Evolutionary conservation across 2,329 filamentous ascomycete genomes (phyloP).

Genomic region (Furcasterigmium sp.): DNA sequence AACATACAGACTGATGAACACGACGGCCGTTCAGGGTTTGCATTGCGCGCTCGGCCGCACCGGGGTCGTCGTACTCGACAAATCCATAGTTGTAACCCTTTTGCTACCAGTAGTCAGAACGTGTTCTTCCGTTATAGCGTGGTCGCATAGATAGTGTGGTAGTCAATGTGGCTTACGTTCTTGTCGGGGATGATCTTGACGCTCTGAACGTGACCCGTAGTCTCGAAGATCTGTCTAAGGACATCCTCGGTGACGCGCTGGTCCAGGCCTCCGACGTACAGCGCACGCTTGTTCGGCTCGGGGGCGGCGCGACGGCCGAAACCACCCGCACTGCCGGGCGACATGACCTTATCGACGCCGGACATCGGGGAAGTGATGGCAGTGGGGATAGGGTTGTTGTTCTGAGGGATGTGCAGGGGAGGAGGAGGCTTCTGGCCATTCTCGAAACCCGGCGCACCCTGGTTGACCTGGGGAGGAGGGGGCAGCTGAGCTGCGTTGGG

Average conservation of each 20-base stretch:
- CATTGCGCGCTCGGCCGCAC: constrained; percentile 95
- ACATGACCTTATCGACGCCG: constrained; percentile 66
- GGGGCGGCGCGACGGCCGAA: constrained; percentile 87
- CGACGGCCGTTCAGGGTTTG: constrained; percentile 90
- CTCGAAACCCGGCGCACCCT: constrained; percentile 73
- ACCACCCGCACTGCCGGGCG: constrained; percentile 74
- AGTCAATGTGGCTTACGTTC: constrained; percentile 85
- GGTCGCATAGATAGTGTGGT: no score
- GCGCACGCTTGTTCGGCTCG: constrained; percentile 95
- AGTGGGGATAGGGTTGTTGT: constrained; percentile 91
- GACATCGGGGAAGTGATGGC: constrained; percentile 86
- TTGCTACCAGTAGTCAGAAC: no score
- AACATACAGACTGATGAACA: constrained; percentile 85
- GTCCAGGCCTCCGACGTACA: constrained; percentile 94
- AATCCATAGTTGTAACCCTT: constrained; percentile 99
- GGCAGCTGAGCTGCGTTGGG: constrained; percentile 61
- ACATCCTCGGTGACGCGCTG: constrained; percentile 95
- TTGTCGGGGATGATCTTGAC: constrained; percentile 99
- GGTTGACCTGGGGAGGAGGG: constrained; percentile 61
- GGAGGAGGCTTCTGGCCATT: constrained; percentile 74
- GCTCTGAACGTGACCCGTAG: constrained; percentile 94
- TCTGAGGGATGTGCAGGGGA: constrained; percentile 89
- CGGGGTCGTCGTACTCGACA: constrained; percentile 96
- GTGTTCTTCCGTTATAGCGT: no score
- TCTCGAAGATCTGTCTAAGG: constrained; percentile 96